A percentile compares a stretch with the other conserved stretches of the same genome.
Conservation (phyloP, 305 asterid species). For the Stenogyne calaminthoides region DNA sequence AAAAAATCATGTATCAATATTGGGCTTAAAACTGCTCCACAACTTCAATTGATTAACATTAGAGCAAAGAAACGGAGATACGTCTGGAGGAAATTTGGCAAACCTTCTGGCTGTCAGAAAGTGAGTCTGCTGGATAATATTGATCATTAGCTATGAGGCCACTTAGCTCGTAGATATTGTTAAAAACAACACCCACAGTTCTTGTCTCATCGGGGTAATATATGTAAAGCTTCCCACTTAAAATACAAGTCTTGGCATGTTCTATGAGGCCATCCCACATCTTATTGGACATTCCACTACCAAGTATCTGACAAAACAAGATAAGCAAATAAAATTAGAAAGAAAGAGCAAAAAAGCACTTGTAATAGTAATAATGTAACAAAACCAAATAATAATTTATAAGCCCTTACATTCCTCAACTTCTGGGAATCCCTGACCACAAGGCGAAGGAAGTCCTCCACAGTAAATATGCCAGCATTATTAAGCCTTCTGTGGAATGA, state of each 20-base stretch:
- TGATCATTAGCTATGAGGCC: constrained; percentile 73
- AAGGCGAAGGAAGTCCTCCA: constrained; percentile 90
- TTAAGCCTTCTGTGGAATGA: constrained; percentile 93
- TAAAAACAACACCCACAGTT: constrained; percentile 76
- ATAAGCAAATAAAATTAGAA: background rate
- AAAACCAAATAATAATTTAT: background rate
- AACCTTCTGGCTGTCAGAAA: constrained; percentile 69
- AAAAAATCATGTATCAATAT: background rate
- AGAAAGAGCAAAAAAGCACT: background rate
- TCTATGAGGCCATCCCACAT: constrained; percentile 98
- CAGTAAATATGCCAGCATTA: constrained; percentile 69
- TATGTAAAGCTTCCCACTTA: constrained; percentile 89
- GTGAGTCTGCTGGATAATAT: constrained; percentile 55
- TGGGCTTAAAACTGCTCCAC: background rate
- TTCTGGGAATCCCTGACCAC: constrained; percentile 83
- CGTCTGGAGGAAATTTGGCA: background rate
- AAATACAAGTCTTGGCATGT: constrained; percentile 88
- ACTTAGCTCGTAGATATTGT: constrained; percentile 85
- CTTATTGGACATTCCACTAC: constrained; percentile 97
- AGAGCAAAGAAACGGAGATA: background rate
- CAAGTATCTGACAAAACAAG: constrained; percentile 67
- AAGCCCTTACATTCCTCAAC: constrained; percentile 73
- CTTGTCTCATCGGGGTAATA: constrained; percentile 84
- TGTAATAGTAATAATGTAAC: background rate
- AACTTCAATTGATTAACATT: background rate